Percentiles rank a stretch among this genome's conserved stretches.
phyloP scores from a whole-genome alignment of 192 early-diverging fungal species.

The Backusella psychrophila region DNA sequence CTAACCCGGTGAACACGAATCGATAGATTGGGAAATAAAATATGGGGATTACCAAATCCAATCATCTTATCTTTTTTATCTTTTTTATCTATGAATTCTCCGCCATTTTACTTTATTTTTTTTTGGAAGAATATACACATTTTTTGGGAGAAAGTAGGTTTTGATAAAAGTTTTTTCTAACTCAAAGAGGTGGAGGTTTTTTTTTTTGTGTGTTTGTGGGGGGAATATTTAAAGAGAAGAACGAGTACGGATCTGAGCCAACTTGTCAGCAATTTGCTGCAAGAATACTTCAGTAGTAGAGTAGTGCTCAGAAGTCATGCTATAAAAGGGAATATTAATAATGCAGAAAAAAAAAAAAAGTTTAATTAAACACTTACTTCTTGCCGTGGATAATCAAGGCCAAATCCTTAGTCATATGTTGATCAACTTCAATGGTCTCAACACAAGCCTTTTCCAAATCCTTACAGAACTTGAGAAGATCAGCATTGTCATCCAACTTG shows the following conservation, averaged over 20 bases:
- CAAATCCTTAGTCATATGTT: conserved; percentile 97
- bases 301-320: conserved; percentile 78
- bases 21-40: background rate
- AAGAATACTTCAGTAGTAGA: conserved; percentile 88
- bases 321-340: conserved; percentile 7
- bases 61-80: background rate
- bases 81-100: background rate
- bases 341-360: background rate
- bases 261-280: conserved; percentile 67
- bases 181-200: background rate
- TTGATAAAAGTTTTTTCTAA: background rate
- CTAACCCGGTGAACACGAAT: background rate
- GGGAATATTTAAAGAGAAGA: conserved; percentile 21
- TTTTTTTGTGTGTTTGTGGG: background rate
- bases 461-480: conserved; percentile 68
- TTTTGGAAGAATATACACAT: background rate
- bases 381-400: conserved; percentile 93
- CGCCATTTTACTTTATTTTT: background rate
- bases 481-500: conserved; percentile 83
- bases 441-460: conserved; percentile 87
- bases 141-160: background rate
- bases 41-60: background rate
- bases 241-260: conserved; percentile 23
- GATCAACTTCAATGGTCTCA: conserved; percentile 77
- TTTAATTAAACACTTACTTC: conserved; percentile 31